Evolutionary conservation across 2,329 filamentous ascomycete genomes (phyloP), one percentile per base, ranked within the genome.

Genomic region (Aureobasidium musti): DNA sequence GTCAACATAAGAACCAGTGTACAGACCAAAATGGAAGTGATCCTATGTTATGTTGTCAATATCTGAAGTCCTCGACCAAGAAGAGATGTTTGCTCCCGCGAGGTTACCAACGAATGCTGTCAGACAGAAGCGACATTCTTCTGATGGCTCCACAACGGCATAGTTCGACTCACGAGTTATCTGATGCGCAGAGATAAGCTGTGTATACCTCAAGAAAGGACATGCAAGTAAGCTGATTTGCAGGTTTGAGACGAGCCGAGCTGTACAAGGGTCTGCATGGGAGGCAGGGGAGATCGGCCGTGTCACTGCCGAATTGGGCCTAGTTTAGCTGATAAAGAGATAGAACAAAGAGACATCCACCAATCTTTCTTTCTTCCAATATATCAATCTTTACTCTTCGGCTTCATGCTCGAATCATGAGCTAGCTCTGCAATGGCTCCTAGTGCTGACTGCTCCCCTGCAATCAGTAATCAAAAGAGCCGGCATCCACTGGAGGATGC

Each of bases 141-240:
- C n/a, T 10, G 21, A 47, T 11, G 43, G 28, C 10, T 3, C 14
- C 43, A 5, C 1, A 47, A 23, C 10, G 21, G 43, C 21, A 23
- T 41, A 10, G 4, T 21, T 45, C 19, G 7, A 45, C 11, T n/a
- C 41, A 21, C 19, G 21, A 8, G n/a, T 19, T 43, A n/a, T 6
- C 19, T 43, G 39, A 43, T 17, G 10, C 2, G n/a, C 6, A 21
- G 21, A 1, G n/a, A 45, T 2, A 4, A 43, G 39, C 39, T n/a
- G 39, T n/a, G 19, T 43, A 45, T 45, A 45, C 41, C 14, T 45
- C 41, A 45, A 14, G 21, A 49, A 23, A 49, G 13, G 23, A 50
- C 47, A 50, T 50, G 47, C 47, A 50, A 50, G 13, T 50, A 50
- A 50, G 47, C 47, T 50, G 47, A 28, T 47, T 10, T 47, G 21